These are phyloP conservation scores for Neofusicoccum parvum DNA, from an alignment of 2,329 filamentous ascomycete genomes.

Conservation along the genomic window DNA sequence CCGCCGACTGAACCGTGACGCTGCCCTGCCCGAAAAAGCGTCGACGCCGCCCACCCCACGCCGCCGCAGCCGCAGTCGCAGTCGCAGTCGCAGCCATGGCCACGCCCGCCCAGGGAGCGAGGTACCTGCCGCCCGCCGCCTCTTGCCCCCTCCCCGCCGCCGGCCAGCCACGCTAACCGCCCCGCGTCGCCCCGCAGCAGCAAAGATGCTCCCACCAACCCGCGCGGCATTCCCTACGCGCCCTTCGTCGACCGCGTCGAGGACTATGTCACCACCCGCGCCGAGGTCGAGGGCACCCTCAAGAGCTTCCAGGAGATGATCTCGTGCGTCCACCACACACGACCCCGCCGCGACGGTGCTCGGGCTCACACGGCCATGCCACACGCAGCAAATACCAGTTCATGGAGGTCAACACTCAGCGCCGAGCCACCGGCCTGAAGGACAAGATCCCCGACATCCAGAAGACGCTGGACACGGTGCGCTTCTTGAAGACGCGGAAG, in stretches of 20 bases:
- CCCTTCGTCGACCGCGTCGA: constrained; percentile 88
- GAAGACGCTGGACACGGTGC: constrained; percentile 91
- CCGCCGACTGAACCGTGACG: constrained; percentile 10
- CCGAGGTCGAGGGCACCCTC: constrained; percentile 78
- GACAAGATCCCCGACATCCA: constrained; percentile 98
- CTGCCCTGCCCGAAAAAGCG: constrained; percentile 17
- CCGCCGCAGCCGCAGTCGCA: no score
- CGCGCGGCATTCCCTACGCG: constrained; percentile 79
- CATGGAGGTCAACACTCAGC: constrained; percentile 93
- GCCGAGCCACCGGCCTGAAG: constrained; percentile 76
- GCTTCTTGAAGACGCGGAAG: constrained; percentile 77
- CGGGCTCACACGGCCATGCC: neutral
- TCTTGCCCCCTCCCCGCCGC: neutral
- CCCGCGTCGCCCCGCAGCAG: constrained; percentile 24
- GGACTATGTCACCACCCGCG: constrained; percentile 78
- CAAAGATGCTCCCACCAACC: constrained; percentile 65
- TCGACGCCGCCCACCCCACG: constrained; percentile 8
- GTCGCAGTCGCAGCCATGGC: constrained; percentile 30
- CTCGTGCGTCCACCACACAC: constrained; percentile 58
- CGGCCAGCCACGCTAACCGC: neutral
- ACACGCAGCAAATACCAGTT: constrained; percentile 91
- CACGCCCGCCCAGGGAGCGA: constrained; percentile 29
- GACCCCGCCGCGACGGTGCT: constrained; percentile 23
- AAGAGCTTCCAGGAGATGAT: constrained; percentile 93
- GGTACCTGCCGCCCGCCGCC: constrained; percentile 25